Evolutionary conservation across 1,284 basidiomycete species (phyloP), one percentile per base, ranked within the genome.

Genomic region (Anthracocystis panici-leucophaei): DNA sequence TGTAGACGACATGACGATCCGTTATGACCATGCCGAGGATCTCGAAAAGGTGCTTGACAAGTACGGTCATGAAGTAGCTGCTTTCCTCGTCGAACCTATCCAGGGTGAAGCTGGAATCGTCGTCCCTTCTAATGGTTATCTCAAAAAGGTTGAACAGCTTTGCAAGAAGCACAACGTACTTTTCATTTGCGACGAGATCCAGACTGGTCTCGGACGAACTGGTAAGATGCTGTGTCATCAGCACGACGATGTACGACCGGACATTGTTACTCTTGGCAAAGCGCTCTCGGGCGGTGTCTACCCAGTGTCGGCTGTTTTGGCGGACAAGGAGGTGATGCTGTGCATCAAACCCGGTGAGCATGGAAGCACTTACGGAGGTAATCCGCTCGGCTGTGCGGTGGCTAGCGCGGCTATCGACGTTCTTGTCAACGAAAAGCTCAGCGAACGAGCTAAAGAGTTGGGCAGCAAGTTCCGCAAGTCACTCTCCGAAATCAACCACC

Each of bases 51-150:
- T 93, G 1, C 87, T 99, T 40, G 91, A 93, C 75, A 86, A 92
- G 60, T 89, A 95, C 85, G 95, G 96, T 23, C 87, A 92, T 74
- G 89, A 93, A 75, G 91, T 94, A 31, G 95, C 95, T 11, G 96
- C 93, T 1, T 95, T 99, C 88, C 89, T 99, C 65, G 90, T 99
- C 9, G 96, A 99, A 87, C 96, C 96, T 6, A 98, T 99, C 79
- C 97, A 99, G 86, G 96, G 96, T 35, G 96, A 99, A 87, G 96
- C 96, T 11, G 96, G 95, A 23, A 96, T 98, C 81, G 91, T 96
- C 60, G 92, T 99, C 16, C 96, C 96, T 0, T 91, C 92, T n/a
- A 89, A 90, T 27, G 94, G 95, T 8, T 99, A 99, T 87, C 89
- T 99, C 48, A 85, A 89, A 38, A 87, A 90, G 73, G 91, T 92